Evolutionary conservation across 352 stramenopile genomes (phyloP), one percentile per base, ranked within the genome.

Genomic region (Halophytophthora polymorphica): DNA sequence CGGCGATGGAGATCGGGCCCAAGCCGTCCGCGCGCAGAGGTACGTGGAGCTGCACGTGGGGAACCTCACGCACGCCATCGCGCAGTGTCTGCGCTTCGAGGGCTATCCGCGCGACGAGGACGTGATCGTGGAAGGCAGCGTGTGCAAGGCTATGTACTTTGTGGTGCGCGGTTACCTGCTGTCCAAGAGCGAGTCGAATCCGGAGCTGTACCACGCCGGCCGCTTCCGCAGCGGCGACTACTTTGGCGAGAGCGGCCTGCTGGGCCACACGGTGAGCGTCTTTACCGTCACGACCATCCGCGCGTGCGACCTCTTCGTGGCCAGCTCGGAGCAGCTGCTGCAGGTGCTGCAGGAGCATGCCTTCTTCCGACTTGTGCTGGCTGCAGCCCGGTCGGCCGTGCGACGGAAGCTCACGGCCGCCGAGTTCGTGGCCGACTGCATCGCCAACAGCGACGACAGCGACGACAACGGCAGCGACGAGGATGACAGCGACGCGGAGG

Each of bases 71-170:
- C 54, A 68, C 17, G 46, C 64, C 0, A 79, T 84, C 8, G 72
- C 74, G 6, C 64, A 79, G 33, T 63, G 63, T n/a, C 41, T 86
- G 34, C 70, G 59, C n/a, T 84, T 88, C 19, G 72, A 86, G 61
- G 71, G 71, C 1, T 88, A 86, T 29, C 77, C 77, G 28, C 74
- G 73, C 34, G 74, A 64, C 18, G 72, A 86, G 45, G 66, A 66
- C 49, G 54, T 85, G 0, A 66, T 85, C 12, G 74, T 86, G 18
- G 77, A 86, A 60, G 77, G 77, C 4, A 79, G 55, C 15, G 65
- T 88, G 15, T 81, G 71, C 47, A 71, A 64, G 4, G 69, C 74
- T 13, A 83, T 90, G 62, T 85, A 87, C 45, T 90, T 90, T 36
- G 72, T 88, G 23, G 78, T 86, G 13, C 64, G 64, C 2, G 76